Base-by-base conservation (phyloP, 73 alveolate genomes). In the Symbiodinium natans region DNA sequence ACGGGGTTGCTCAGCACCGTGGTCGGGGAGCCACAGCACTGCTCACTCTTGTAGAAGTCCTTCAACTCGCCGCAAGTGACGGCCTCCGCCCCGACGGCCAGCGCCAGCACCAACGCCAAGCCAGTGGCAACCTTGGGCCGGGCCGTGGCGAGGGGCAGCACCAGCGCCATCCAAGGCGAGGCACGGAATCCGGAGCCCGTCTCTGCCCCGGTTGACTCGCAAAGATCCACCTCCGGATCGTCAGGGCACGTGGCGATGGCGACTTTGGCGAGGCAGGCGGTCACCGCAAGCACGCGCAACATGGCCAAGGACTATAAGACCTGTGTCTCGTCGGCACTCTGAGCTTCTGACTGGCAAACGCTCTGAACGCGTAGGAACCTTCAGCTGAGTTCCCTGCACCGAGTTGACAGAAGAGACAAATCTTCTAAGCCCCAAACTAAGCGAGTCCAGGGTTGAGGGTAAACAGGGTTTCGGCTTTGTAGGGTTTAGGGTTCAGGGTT, bases 11-110 rank as follows among this genome's bases (percentile, higher is more conserved):
- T 13, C 68, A 82, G 43, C 52, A 31, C 90, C 33, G 19, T 38
- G 17, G 68, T 40, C 25, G 90, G 36, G 19, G 56, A 40, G 25
- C 90, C 90, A 1, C 90, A 82, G 90, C 90, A 82, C 90, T 82
- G 90, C 68, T n/a, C n/a, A n/a, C n/a, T 40, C 90, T 82, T 82
- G 90, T 82, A 82, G 90, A 82, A 82, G 90, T 13, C 25, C 90
- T 82, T 82, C 68, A 82, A 17, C n/a, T 82, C 90, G 38, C 90
- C 90, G n/a, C n/a, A n/a, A n/a, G 90, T 82, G 39, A 38, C 31
- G 23, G n/a, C 86, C 1, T 33, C 86, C 86, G 33, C 84, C 7
- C 84, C 84, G 39, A 31, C 41, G 23, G 40, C 11, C 36, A 29
- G n/a, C 15, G 71, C 31, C 71, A 52, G 4, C 15, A 29, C 71